Base-by-base conservation (phyloP, 805 yeast genomes). In the Candida adriatica region DNA sequence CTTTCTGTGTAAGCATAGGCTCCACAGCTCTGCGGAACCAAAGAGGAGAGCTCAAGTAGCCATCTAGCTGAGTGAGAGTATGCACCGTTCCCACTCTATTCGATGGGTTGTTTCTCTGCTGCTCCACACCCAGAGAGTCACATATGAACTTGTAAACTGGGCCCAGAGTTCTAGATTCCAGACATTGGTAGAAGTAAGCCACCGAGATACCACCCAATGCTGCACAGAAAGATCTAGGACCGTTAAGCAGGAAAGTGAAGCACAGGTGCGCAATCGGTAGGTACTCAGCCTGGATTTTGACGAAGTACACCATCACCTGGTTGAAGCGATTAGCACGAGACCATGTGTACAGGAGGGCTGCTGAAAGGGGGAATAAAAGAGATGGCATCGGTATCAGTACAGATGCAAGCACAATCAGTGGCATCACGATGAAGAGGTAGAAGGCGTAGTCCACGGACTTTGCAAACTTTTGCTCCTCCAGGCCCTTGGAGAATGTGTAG, bases 131-230 rank as follows among this genome's bases (percentile, higher is more conserved):
- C 13, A 46, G 34, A 4, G 39, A 35, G 17, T 41, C 39, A 23
- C 41, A 30, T 44, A 54, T 25, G 48, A 43, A 27, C 44, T 56
- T 31, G 43, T 56, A 50, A 18, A 66, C 49, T 3, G 71, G 70
- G 0, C 71, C 71, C 8, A 57, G 41, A 2, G 81, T 69, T 20
- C 61, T 56, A 0, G 79, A 70, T 43, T 75, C 80, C 20, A 74
- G 50, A 47, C 84, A 76, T 37, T 70, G 73, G 55, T 76, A 76
- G 11, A 72, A 41, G 44, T 76, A 76, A 0, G 77, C 81, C 3
- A 72, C 69, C 8, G 61, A 47, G 45, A 72, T 64, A 2, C 84
- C 82, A n/a, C 65, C 46, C 2, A 69, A 37, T 0, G 69, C 58
- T 31, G 63, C 61, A 6, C 61, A 43, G 35, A 68, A 61, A 6